Evolutionary conservation across 2,329 filamentous ascomycete species (phyloP).

Genomic region (Neurospora sp.): DNA sequence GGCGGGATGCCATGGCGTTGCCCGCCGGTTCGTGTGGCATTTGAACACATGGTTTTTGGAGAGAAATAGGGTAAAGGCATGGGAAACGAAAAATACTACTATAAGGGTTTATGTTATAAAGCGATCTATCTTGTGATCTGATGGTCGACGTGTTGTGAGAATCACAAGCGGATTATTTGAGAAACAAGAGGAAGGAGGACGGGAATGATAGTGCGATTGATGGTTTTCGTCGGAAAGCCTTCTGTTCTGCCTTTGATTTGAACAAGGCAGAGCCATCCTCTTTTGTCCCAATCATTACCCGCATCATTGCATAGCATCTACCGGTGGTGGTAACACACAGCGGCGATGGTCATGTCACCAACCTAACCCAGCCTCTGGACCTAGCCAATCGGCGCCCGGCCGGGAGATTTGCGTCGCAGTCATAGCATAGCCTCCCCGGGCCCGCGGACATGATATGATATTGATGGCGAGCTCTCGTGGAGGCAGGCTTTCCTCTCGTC

Average conservation of each 20-base stretch:
- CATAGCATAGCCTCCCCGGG: background rate
- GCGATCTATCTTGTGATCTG: background rate
- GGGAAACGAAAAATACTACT: background rate
- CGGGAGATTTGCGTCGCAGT: background rate
- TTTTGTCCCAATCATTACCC: background rate
- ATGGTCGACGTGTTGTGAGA: background rate
- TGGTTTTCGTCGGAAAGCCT: background rate
- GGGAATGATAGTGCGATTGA: background rate
- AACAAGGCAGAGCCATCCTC: background rate
- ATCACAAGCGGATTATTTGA: background rate
- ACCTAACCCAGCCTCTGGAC: background rate
- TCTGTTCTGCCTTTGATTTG: background rate
- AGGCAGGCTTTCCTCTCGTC: background rate
- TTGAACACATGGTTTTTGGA: background rate
- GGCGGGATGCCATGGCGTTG: background rate
- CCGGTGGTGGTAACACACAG: background rate
- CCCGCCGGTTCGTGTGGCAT: background rate
- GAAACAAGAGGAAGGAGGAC: background rate
- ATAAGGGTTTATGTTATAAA: background rate
- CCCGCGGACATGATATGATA: background rate
- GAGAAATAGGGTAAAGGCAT: background rate
- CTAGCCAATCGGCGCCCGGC: background rate
- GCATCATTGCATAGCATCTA: background rate
- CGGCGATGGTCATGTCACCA: background rate
- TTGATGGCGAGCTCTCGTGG: background rate